Evolutionary conservation across 768 basidiomycete species (phyloP).

Genomic region (Boletus sp.): DNA sequence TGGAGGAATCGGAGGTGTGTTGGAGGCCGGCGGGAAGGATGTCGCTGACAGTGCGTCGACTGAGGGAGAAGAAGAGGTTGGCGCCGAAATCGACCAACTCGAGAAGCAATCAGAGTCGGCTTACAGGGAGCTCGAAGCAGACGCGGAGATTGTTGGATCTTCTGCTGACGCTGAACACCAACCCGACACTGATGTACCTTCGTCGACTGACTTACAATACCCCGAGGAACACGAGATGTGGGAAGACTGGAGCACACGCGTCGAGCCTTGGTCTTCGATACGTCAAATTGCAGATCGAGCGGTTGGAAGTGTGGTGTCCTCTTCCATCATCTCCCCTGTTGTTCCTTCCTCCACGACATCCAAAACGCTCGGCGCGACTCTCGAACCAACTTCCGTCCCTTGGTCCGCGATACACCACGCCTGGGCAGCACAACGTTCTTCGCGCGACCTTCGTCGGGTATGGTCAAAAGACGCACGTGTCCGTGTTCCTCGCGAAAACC

Average conservation of each 20-base stretch:
- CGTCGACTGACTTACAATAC: slow-evolving; percentile 4
- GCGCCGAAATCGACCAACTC: slow-evolving; percentile 2
- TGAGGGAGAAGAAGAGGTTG: slow-evolving; percentile 2
- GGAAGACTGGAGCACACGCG: slow-evolving; percentile 65
- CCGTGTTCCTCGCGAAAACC: slow-evolving; percentile 35
- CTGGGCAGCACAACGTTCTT: slow-evolving; percentile 58
- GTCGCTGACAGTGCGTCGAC: neutral
- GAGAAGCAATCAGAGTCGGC: slow-evolving; percentile 2
- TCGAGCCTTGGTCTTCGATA: slow-evolving; percentile 71
- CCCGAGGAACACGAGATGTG: slow-evolving; percentile 39
- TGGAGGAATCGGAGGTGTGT: slow-evolving; percentile 66
- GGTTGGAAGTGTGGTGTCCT: slow-evolving; percentile 59
- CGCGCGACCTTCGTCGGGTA: slow-evolving; percentile 50
- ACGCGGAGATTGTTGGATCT: slow-evolving; percentile 14
- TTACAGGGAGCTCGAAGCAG: slow-evolving; percentile 18
- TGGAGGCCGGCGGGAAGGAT: slow-evolving; percentile 36
- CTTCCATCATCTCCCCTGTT: slow-evolving; percentile 14
- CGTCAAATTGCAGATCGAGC: slow-evolving; percentile 75
- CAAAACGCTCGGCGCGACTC: slow-evolving; percentile 13
- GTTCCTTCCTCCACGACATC: slow-evolving; percentile 16
- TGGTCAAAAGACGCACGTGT: slow-evolving; percentile 57
- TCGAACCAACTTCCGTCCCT: slow-evolving; percentile 56
- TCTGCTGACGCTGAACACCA: slow-evolving; percentile 14
- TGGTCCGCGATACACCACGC: slow-evolving; percentile 68
- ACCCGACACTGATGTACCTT: neutral